Base-by-base conservation (phyloP, 2,329 filamentous ascomycete species). In the Paecilomyces formosus region DNA sequence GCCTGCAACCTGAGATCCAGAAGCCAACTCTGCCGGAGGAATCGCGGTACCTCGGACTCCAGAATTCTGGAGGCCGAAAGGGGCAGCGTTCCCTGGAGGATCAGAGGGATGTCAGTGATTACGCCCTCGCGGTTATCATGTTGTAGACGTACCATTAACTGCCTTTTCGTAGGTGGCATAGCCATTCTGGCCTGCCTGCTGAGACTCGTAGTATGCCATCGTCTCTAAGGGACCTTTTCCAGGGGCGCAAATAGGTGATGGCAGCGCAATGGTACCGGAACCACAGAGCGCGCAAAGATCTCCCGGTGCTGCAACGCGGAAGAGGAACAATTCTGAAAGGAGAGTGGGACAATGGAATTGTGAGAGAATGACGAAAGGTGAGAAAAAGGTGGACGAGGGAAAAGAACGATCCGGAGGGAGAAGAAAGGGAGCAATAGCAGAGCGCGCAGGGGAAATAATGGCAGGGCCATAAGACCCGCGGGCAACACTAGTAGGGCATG, bases 1-100 rank as follows among this genome's bases (percentile, higher is more conserved):
- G 18, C 58, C 55, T 57, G 53, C 54, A 51, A 51, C 53, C n/a
- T 59, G 61, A 28, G 60, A 57, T n/a, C 15, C 50, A 26, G 50
- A 52, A n/a, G n/a, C 22, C 18, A 45, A 3, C 15, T 15, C 13
- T n/a, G 35, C 35, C 8, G 35, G 4, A 9, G 39, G 3, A 15
- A 45, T n/a, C 18, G 39, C 4, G 39, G n/a, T 21, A 3, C 5
- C n/a, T 18, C 18, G 15, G 15, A 52, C 15, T 24, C 21, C 22
- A 9, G 50, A 3, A 13, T 21, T n/a, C 50, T 52, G 50, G 7
- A 52, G 4, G 39, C 18, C 15, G 39, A 45, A 45, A 45, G n/a
- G 39, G 39, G 39, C n/a, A 18, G n/a, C 39, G 18, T 45, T 45
- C 39, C 39, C 39, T 45, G 15, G 18, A 45, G 7, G 7, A 18